Evolutionary conservation across 495 filamentous ascomycete species (phyloP).

Genomic region (Penicillium argentinense): DNA sequence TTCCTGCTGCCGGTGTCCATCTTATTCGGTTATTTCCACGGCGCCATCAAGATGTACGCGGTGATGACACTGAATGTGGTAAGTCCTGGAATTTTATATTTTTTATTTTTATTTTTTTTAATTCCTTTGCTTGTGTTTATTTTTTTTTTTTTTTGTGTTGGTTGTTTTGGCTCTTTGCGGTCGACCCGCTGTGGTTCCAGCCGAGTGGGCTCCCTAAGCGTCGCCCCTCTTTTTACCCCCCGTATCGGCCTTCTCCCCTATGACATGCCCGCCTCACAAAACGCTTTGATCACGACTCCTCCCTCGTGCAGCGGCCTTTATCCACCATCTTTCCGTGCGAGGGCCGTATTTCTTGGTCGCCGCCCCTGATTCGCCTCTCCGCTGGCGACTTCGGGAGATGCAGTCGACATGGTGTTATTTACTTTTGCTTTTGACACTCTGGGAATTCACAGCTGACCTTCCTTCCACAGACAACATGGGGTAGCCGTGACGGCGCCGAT

Average conservation of each 20-base stretch:
- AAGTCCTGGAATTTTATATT: constrained; percentile 37
- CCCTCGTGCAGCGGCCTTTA: constrained; percentile 24
- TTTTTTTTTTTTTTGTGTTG: constrained; percentile 5
- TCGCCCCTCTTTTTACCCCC: constrained; percentile 3
- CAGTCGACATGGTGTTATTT: too few species aligned
- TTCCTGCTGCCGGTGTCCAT: constrained; percentile 70
- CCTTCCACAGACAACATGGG: constrained; percentile 52
- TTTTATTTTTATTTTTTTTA: constrained; percentile 8
- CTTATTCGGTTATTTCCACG: constrained; percentile 76
- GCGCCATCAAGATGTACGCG: constrained; percentile 74
- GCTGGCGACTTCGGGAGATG: too few species aligned
- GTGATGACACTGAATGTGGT: constrained; percentile 69
- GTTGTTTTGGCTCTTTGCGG: not conserved
- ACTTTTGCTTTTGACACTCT: constrained; percentile 1
- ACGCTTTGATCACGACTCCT: constrained; percentile 32
- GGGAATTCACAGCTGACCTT: constrained; percentile 12
- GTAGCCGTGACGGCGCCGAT: constrained; percentile 58
- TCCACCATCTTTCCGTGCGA: constrained; percentile 22
- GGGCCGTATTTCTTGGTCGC: constrained; percentile 1
- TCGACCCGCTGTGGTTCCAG: not conserved
- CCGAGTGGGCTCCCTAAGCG: not conserved
- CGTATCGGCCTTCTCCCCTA: constrained; percentile 8
- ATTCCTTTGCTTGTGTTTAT: constrained; percentile 8
- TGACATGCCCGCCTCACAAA: constrained; percentile 20
- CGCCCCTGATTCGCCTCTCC: not conserved